A percentile compares a stretch with the other conserved stretches of the same genome.
Evolutionary conservation across 495 filamentous ascomycete species (phyloP).

Genomic region (Chaetomium cochliodes): DNA sequence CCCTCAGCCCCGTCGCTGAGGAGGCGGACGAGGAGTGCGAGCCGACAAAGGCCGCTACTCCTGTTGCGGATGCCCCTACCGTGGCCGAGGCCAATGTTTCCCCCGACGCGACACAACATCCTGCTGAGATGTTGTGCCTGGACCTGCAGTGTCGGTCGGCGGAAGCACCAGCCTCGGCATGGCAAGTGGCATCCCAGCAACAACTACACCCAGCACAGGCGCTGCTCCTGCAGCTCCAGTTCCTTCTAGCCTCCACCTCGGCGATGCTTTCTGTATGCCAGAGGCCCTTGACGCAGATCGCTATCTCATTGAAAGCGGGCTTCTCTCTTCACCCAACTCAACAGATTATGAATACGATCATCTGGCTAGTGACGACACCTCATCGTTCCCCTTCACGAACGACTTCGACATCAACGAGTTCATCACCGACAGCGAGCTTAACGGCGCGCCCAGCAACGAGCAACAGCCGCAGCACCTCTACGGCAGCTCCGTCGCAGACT

Average conservation of each 20-base stretch:
- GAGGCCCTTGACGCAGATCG: slow-evolving; percentile 59
- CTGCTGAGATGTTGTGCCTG: slow-evolving; percentile 97
- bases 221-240: slow-evolving; percentile 59
- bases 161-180: slow-evolving; percentile 54
- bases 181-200: slow-evolving; percentile 56
- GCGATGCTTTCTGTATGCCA: slow-evolving; percentile 63
- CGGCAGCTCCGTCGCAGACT: slow-evolving; percentile 41
- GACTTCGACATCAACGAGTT: slow-evolving; percentile 56
- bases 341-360: slow-evolving; percentile 76
- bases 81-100: slow-evolving; percentile 53
- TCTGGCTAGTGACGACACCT: slow-evolving; percentile 72
- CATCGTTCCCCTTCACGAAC: slow-evolving; percentile 51
- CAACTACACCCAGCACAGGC: slow-evolving; percentile 54
- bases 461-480: slow-evolving; percentile 39
- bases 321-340: slow-evolving; percentile 67
- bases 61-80: slow-evolving; percentile 32
- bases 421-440: slow-evolving; percentile 48
- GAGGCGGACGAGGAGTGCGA: slow-evolving; percentile 29
- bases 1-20: slow-evolving; percentile 49
- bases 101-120: slow-evolving; percentile 98
- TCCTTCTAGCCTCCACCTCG: slow-evolving; percentile 66
- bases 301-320: slow-evolving; percentile 73
- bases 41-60: slow-evolving; percentile 24
- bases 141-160: slow-evolving; percentile 99
- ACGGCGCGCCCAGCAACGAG: slow-evolving; percentile 35